Evolutionary conservation across 2,329 filamentous ascomycete genomes (phyloP).

Genomic region (Blastomyces silverae): DNA sequence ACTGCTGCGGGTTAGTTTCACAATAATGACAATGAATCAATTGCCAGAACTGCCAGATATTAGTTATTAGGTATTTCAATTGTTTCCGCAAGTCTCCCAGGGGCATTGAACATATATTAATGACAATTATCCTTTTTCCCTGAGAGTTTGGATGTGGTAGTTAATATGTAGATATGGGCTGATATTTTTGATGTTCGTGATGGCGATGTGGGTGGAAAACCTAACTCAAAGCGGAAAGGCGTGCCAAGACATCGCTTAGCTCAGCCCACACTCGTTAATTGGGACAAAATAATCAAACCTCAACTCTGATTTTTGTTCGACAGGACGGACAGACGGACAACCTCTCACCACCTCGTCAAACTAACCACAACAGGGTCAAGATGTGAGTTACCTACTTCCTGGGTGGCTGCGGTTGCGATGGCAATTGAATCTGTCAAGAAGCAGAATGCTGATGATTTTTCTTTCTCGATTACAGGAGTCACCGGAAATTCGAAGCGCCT

Average conservation of each 20-base stretch:
- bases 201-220: background rate
- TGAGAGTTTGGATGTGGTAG: too few relatives aligned
- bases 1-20: background rate
- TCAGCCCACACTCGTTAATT: conserved; percentile 40
- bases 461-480: conserved; percentile 39
- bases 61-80: background rate
- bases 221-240: conserved; percentile 18
- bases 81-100: background rate
- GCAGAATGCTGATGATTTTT: conserved; percentile 6
- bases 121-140: background rate
- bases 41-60: background rate
- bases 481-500: conserved; percentile 75
- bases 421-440: background rate
- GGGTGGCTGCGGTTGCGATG: background rate
- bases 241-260: conserved; percentile 36
- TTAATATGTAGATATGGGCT: background rate
- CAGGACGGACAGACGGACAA: conserved; percentile 27
- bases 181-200: background rate
- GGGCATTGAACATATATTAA: background rate
- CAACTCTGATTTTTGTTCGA: conserved; percentile 30
- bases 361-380: conserved; percentile 46
- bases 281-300: conserved; percentile 34
- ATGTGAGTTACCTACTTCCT: conserved; percentile 36
- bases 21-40: background rate
- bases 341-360: conserved; percentile 38